Conservation (phyloP, 176 grass and related monocot genomes). For the Hyparrhenia diplandra region DNA sequence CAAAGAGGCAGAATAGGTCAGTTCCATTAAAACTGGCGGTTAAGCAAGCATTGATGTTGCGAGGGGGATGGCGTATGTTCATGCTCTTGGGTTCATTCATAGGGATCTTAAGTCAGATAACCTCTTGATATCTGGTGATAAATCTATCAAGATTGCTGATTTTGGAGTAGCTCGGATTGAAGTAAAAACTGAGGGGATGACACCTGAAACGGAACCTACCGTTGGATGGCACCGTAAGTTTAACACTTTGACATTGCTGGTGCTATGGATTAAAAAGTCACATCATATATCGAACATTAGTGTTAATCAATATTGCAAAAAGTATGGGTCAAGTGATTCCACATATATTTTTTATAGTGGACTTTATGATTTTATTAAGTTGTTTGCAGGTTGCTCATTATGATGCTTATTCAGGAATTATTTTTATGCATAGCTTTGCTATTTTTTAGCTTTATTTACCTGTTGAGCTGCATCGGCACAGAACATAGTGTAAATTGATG, state of each 20-base stretch:
- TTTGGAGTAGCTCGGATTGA: slow-evolving; percentile 84
- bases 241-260: background rate
- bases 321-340: background rate
- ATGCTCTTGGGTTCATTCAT: slow-evolving; percentile 71
- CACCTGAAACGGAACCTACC: slow-evolving; percentile 86
- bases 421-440: background rate
- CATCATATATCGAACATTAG: background rate
- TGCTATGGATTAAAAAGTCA: background rate
- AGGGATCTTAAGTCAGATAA: slow-evolving; percentile 85
- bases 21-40: slow-evolving; percentile 69
- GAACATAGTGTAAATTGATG: background rate
- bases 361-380: background rate
- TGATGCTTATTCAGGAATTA: background rate
- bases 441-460: background rate
- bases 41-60: slow-evolving; percentile 71
- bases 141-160: slow-evolving; percentile 77
- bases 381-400: background rate
- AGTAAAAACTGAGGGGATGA: slow-evolving; percentile 79
- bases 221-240: slow-evolving; percentile 96
- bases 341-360: background rate
- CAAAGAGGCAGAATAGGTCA: slow-evolving; percentile 54
- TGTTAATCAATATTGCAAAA: background rate
- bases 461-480: background rate
- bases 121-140: slow-evolving; percentile 67
- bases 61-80: slow-evolving; percentile 72